These are phyloP conservation scores for Penicillium psychrosexuale DNA, from an alignment of 2,329 filamentous ascomycete genomes.

Conservation along the genomic window DNA sequence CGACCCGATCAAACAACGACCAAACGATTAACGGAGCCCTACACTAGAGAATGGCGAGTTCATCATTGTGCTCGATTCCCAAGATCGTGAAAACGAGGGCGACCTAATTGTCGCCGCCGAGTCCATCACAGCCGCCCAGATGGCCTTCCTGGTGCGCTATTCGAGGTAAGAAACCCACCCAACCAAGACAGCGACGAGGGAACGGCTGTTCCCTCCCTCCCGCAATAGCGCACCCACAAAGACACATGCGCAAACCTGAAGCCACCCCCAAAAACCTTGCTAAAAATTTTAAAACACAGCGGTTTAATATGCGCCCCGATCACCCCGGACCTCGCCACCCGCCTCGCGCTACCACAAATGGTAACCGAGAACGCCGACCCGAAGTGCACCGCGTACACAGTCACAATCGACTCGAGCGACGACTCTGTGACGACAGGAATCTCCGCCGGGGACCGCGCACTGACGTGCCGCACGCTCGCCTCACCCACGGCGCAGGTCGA, in stretches of 20 bases:
- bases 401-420: conserved; percentile 78
- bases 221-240: neutral
- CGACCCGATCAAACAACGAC: neutral
- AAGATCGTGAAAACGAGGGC: conserved; percentile 93
- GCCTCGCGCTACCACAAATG: conserved; percentile 85
- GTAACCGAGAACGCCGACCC: conserved; percentile 75
- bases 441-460: conserved; percentile 77
- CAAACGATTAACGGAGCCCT: conserved; percentile 18
- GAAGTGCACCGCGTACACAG: conserved; percentile 87
- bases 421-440: conserved; percentile 81
- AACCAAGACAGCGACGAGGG: neutral
- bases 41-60: conserved; percentile 73
- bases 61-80: conserved; percentile 90
- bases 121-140: conserved; percentile 79
- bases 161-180: conserved; percentile 51
- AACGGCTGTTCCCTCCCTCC: neutral
- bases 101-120: conserved; percentile 94
- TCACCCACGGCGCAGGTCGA: conserved; percentile 56
- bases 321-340: conserved; percentile 62
- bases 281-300: conserved; percentile 37
- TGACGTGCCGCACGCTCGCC: conserved; percentile 77
- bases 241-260: neutral
- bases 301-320: conserved; percentile 91
- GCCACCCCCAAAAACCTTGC: neutral
- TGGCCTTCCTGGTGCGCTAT: conserved; percentile 93